phyloP scores from a whole-genome alignment of 805 yeast genomes.

The Starmerella vaccinii region DNA sequence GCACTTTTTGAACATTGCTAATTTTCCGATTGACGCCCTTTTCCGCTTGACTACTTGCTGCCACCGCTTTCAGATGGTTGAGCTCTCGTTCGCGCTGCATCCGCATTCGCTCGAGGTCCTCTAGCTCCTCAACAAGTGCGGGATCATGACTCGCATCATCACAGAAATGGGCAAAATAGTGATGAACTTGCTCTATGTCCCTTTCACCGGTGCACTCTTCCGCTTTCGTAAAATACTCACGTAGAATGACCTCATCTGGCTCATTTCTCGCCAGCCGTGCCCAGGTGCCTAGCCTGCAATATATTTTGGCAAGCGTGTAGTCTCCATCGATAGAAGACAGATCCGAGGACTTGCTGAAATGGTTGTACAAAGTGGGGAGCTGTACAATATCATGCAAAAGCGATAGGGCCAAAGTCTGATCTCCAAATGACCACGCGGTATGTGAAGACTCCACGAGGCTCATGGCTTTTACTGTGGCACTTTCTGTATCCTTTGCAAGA shows the following conservation, averaged over 20 bases:
- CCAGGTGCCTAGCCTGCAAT: slow-evolving; percentile 46
- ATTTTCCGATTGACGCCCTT: slow-evolving; percentile 36
- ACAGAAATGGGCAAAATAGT: slow-evolving; percentile 62
- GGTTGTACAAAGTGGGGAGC: not conserved
- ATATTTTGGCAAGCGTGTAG: slow-evolving; percentile 11
- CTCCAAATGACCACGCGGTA: slow-evolving; percentile 56
- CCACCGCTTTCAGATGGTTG: not conserved
- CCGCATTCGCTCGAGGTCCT: not conserved
- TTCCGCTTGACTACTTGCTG: slow-evolving; percentile 36
- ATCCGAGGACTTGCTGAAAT: not conserved
- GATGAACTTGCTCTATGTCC: slow-evolving; percentile 39
- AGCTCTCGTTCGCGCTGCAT: slow-evolving; percentile 1
- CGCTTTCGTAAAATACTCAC: slow-evolving; percentile 46
- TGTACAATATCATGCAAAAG: slow-evolving; percentile 17
- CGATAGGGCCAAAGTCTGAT: slow-evolving; percentile 45
- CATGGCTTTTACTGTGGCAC: not conserved
- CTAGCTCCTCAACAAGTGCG: not conserved
- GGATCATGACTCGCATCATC: slow-evolving; percentile 20
- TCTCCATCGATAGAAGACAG: not conserved
- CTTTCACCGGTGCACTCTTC: slow-evolving; percentile 15
- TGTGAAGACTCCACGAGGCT: slow-evolving; percentile 41
- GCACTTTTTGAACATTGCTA: slow-evolving; percentile 6
- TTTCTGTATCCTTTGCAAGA: not conserved
- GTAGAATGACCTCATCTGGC: slow-evolving; percentile 48
- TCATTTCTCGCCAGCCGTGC: slow-evolving; percentile 59